phyloP scores from a whole-genome alignment of 139 green algal genomes.

The Cymbomonas tetramitiformis region DNA sequence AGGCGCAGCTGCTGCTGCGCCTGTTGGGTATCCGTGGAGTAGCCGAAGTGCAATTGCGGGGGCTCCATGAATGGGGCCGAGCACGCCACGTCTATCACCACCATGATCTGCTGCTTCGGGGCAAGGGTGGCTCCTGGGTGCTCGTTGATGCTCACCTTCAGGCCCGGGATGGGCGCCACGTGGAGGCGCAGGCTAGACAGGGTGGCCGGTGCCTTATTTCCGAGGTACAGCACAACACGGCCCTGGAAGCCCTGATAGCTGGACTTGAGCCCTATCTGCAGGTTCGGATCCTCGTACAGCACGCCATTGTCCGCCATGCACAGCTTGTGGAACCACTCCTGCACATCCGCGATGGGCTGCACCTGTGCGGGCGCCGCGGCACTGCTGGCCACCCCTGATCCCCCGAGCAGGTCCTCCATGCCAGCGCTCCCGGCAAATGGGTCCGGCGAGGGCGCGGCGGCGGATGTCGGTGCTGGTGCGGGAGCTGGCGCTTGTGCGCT shows the following conservation, averaged over 20 bases:
- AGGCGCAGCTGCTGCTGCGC: too few species aligned
- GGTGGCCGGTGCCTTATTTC: too few species aligned
- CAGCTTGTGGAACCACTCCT: constrained; percentile 46
- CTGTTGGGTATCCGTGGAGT: too few species aligned
- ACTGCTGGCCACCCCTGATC: constrained; percentile 24
- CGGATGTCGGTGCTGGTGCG: not conserved
- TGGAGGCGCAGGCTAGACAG: too few species aligned
- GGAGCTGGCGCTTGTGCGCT: not conserved
- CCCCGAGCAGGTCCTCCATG: constrained; percentile 26
- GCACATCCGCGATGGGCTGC: constrained; percentile 36
- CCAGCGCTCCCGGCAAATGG: constrained; percentile 4
- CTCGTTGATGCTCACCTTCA: too few species aligned
- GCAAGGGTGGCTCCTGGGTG: too few species aligned
- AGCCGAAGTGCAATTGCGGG: too few species aligned
- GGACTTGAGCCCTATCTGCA: constrained; percentile 75
- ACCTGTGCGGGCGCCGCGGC: constrained; percentile 20
- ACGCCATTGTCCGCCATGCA: constrained; percentile 46
- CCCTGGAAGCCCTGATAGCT: constrained; percentile 37
- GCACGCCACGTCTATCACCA: too few species aligned
- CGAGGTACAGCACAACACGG: constrained; percentile 61
- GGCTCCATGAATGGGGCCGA: too few species aligned
- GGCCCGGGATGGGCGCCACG: too few species aligned
- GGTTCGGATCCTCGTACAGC: constrained; percentile 82
- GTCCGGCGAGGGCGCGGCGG: constrained; percentile 5
- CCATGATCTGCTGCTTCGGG: too few species aligned